Evolutionary conservation across 2,329 filamentous ascomycete genomes (phyloP).

Genomic region (Aspergillus persii): DNA sequence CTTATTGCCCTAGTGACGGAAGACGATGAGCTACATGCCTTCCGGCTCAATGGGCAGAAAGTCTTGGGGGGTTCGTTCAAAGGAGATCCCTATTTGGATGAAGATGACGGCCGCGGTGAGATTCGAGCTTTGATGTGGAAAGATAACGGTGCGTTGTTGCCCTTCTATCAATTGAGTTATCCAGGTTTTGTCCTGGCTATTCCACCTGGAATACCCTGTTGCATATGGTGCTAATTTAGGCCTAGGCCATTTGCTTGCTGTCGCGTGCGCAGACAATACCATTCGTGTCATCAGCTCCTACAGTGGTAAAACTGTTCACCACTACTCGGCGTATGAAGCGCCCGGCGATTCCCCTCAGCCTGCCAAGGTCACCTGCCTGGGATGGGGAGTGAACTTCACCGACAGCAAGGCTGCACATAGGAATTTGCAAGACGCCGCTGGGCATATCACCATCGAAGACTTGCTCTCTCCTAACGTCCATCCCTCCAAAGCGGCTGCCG

Average conservation of each 20-base stretch:
- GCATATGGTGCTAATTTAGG: not conserved
- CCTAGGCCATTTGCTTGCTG: constrained; percentile 65
- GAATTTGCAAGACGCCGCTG: constrained; percentile 36
- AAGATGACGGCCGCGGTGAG: constrained; percentile 42
- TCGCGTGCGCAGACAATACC: constrained; percentile 78
- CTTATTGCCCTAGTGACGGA: constrained; percentile 70
- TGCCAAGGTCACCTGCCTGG: constrained; percentile 46
- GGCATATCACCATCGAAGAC: constrained; percentile 41
- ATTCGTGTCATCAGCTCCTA: constrained; percentile 76
- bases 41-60: constrained; percentile 72
- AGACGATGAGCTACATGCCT: constrained; percentile 69
- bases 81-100: constrained; percentile 38
- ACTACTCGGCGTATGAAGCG: constrained; percentile 49
- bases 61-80: constrained; percentile 54
- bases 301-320: constrained; percentile 76
- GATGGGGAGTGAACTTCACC: constrained; percentile 57
- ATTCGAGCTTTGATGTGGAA: constrained; percentile 61
- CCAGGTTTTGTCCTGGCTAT: not conserved
- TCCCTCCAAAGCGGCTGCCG: constrained; percentile 33
- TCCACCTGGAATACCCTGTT: not conserved
- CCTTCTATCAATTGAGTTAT: not conserved
- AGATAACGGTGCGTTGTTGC: constrained; percentile 57
- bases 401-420: constrained; percentile 46
- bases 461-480: constrained; percentile 40
- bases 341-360: constrained; percentile 14